Percentiles rank a stretch among this genome's conserved stretches.
Evolutionary conservation across 148 eudicot species (phyloP).

Genomic region (Rhododendron griersonianum): DNA sequence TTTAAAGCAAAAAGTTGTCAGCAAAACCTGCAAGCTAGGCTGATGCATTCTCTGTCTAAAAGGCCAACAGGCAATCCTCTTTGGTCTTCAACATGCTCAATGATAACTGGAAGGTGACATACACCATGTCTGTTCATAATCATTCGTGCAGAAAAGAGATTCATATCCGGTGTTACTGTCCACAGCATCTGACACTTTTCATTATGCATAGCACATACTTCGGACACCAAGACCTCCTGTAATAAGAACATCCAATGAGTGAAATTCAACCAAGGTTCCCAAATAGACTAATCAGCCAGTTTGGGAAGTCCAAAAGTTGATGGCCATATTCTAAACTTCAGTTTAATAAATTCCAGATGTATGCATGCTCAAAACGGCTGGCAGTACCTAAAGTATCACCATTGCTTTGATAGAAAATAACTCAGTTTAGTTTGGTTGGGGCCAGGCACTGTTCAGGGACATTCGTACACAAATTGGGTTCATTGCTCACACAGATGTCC

Average conservation of each 20-base stretch:
- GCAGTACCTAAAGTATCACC: neutral
- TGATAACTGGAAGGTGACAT: conserved; percentile 66
- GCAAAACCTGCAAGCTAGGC: conserved; percentile 67
- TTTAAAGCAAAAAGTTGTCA: conserved; percentile 3
- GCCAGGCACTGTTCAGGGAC: neutral
- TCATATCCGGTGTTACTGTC: conserved; percentile 63
- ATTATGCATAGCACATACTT: conserved; percentile 32
- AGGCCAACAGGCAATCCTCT: conserved; percentile 63
- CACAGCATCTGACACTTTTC: conserved; percentile 31
- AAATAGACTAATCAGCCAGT: neutral
- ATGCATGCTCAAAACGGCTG: neutral
- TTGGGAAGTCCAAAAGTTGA: neutral
- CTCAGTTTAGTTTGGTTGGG: neutral
- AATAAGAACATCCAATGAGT: neutral
- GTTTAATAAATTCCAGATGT: neutral
- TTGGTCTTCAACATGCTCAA: conserved; percentile 31
- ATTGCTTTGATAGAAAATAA: neutral
- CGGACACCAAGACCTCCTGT: conserved; percentile 69
- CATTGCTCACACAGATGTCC: neutral
- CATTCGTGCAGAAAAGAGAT: conserved; percentile 49
- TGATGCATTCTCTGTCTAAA: conserved; percentile 75
- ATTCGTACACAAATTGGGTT: neutral
- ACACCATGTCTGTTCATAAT: conserved; percentile 52
- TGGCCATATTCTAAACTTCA: neutral
- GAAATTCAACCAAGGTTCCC: neutral